phyloP scores from a whole-genome alignment of 192 early-diverging fungal species.

The Coemansia sp. region DNA sequence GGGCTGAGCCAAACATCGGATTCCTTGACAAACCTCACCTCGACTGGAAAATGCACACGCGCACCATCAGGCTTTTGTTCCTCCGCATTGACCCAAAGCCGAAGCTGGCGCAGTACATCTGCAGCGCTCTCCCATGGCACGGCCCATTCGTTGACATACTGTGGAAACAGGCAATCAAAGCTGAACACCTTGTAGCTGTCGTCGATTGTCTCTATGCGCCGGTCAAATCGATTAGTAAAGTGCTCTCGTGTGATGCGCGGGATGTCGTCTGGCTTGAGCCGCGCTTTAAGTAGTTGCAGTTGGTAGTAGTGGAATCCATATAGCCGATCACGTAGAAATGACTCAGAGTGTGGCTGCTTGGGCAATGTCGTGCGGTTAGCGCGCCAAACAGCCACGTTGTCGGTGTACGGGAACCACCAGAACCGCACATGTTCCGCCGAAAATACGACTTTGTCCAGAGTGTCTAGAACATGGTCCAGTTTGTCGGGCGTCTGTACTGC shows the following conservation, averaged over 20 bases:
- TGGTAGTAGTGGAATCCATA: not conserved
- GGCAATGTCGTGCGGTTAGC: constrained; percentile 59
- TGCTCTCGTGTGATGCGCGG: constrained; percentile 48
- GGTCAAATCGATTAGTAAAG: constrained; percentile 51
- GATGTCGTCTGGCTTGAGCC: constrained; percentile 14
- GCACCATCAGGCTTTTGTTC: constrained; percentile 29
- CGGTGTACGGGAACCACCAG: constrained; percentile 77
- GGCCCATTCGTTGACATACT: constrained; percentile 79
- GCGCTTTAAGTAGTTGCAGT: constrained; percentile 48
- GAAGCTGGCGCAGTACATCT: not conserved
- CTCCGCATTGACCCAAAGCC: constrained; percentile 10
- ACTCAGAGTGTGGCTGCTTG: constrained; percentile 7
- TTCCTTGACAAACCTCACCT: constrained; percentile 60
- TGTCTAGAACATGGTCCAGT: constrained; percentile 53
- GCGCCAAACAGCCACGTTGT: constrained; percentile 65
- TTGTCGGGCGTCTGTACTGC: constrained; percentile 62
- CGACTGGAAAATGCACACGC: constrained; percentile 71
- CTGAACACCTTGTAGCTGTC: constrained; percentile 62
- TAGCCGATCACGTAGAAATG: constrained; percentile 21
- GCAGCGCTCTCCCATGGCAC: constrained; percentile 9
- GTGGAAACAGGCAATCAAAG: constrained; percentile 66
- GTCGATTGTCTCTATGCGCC: constrained; percentile 40
- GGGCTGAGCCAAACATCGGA: constrained; percentile 69
- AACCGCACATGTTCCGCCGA: constrained; percentile 74
- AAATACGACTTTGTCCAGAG: constrained; percentile 52